Evolutionary conservation across 441 rosid species (phyloP).

Genomic region (Pelargonium cotyledonis): DNA sequence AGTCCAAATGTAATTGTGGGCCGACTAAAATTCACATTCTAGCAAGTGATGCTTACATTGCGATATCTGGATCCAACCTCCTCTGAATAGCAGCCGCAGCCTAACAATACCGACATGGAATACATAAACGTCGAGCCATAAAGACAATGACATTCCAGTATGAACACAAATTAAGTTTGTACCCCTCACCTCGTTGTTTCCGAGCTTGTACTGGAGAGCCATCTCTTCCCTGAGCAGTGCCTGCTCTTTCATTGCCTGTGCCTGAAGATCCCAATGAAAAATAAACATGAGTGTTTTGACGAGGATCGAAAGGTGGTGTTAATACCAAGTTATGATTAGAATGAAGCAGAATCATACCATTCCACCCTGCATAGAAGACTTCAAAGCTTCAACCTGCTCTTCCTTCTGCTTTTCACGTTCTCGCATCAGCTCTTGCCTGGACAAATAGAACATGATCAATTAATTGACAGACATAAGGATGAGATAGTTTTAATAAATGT

Average conservation of each 20-base stretch:
- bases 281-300: not conserved
- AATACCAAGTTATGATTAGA: not conserved
- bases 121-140: not conserved
- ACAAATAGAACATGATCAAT: conserved; percentile 9
- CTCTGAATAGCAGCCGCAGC: conserved; percentile 92
- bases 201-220: conserved; percentile 84
- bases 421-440: conserved; percentile 63
- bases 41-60: conserved; percentile 32
- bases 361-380: conserved; percentile 89
- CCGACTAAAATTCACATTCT: no score
- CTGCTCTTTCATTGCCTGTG: conserved; percentile 96
- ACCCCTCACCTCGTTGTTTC: conserved; percentile 63
- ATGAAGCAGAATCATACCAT: conserved; percentile 47
- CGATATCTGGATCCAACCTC: conserved; percentile 86
- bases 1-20: no score
- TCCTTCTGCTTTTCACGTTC: conserved; percentile 88
- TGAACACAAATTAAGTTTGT: conserved; percentile 6
- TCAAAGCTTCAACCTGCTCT: conserved; percentile 59
- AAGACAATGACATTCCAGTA: not conserved
- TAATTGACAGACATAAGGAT: not conserved
- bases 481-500: not conserved
- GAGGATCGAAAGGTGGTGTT: not conserved
- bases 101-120: conserved; percentile 24
- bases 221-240: conserved; percentile 82
- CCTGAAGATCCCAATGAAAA: conserved; percentile 35